Conservation (phyloP, 2,329 filamentous ascomycete species). For the Penicillium sp. region DNA sequence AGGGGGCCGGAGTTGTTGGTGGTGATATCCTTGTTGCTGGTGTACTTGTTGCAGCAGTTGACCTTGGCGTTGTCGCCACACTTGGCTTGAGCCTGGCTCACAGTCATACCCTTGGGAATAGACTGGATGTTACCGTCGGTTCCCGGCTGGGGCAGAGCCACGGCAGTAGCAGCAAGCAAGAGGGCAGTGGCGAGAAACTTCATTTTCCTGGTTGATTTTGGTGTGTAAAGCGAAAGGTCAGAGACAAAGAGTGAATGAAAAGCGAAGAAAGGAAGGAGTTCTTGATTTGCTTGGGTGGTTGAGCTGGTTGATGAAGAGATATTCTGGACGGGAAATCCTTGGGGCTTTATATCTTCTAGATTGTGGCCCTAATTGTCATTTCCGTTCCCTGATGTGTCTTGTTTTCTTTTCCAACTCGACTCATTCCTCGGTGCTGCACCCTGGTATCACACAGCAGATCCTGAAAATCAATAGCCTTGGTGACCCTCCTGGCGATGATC, state of each 20-base stretch:
- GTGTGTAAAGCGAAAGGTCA: not conserved
- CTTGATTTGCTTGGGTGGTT: slow-evolving; percentile 10
- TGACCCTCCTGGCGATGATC: not conserved
- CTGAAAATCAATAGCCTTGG: slow-evolving; percentile 3
- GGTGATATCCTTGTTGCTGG: slow-evolving; percentile 21
- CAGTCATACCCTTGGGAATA: slow-evolving; percentile 10
- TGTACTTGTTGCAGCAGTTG: slow-evolving; percentile 33
- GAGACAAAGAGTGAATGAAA: slow-evolving; percentile 1
- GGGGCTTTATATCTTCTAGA: slow-evolving; percentile 20
- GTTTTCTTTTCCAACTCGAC: not conserved
- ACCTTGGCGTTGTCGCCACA: slow-evolving; percentile 27
- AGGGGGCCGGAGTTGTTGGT: slow-evolving; percentile 22
- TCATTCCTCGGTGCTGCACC: not conserved
- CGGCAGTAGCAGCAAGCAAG: slow-evolving; percentile 24
- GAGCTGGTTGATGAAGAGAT: slow-evolving; percentile 7
- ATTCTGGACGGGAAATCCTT: not conserved
- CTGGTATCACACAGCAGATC: not conserved
- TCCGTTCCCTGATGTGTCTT: not conserved
- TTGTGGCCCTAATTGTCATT: not conserved
- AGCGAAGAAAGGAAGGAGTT: not conserved
- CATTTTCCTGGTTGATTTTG: slow-evolving; percentile 22
- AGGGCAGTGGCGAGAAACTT: slow-evolving; percentile 28
- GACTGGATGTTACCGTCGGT: not conserved
- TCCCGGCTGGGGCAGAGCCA: slow-evolving; percentile 19
- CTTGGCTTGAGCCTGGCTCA: slow-evolving; percentile 22